Evolutionary conservation across 148 eudicot genomes (phyloP), one percentile per base, ranked within the genome.

Genomic region (Silene conica): DNA sequence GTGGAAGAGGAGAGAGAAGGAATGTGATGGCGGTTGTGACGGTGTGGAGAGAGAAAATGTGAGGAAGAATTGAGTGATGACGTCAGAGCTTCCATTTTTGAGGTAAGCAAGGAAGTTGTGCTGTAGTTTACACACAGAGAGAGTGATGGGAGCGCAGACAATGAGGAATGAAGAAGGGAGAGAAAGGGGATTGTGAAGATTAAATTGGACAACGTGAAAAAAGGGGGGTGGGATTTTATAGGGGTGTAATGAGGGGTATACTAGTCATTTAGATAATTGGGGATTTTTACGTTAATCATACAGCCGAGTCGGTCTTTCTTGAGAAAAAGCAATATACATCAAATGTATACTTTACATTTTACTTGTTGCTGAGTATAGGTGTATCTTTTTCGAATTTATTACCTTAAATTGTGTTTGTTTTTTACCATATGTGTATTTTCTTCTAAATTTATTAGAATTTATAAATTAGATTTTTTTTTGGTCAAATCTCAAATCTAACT

Each of bases 81-180:
- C 11, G 72, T 41, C 55, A 76, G 60, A 54, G 80, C 65, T 54
- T 76, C 74, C 83, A 80, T 80, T 76, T 71, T 67, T 20, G 43
- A 38, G 43, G 43, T 38, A 38, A 38, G 43, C 43, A 6, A 50
- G 18, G 16, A 48, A 7, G 18, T 50, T 12, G 18, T 50, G 55
- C 2, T 3, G 43, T 5, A 50, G 55, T 43, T 6, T 23, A 61
- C 28, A 11, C 15, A 57, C n/a, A 20, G 34, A 31, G 34, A 58
- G 23, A 23, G 14, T 21, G 65, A 61, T 38, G 43, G 0, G 43
- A 38, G 43, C 55, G 55, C 16, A 50, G 55, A 15, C 3, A 12
- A 26, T 5, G 25, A 25, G 25, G 15, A 0, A 15, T 23, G 19
- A 6, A 14, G 26, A 46, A 54, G 61, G 43, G 66, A 59, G 68